Base-by-base conservation (phyloP, 805 yeast species). In the Cyberlindnera nakhonratchasimensis region DNA sequence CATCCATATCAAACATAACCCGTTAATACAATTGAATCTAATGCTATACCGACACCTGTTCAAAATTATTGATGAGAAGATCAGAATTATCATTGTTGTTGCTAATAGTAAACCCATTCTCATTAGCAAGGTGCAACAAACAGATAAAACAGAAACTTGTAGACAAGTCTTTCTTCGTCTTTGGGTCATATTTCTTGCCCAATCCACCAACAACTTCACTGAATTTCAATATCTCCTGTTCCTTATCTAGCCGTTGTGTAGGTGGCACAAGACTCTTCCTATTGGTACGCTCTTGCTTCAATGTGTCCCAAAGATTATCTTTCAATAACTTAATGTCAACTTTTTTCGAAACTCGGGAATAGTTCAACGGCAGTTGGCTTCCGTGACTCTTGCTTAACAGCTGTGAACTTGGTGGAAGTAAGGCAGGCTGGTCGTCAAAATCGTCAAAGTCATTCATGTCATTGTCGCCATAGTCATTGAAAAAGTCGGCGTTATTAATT, bases 121-220 rank as follows among this genome's bases (percentile, higher is more conserved):
- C 96, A 59, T 89, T 88, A 11, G 96, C 95, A 47, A 88, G 67
- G 64, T 88, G 96, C 24, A 88, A 64, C 55, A 87, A 65, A 55
- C 96, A 86, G 42, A 88, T 86, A 54, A 88, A 88, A 54, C 86
- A 85, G 60, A 85, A 85, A 65, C 95, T 83, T 1, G 96, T 87
- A 1, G 95, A 83, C 4, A 89, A 60, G 39, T 88, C 95, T 34
- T 71, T 74, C 48, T 71, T 66, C 22, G 79, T 72, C 30, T 74
- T 77, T 8, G 69, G 60, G 2, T 75, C 69, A 58, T 89, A 88
- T 58, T 68, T 69, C 4, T 62, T 58, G 18, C 68, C 67, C 18
- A 83, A 67, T n/a, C 69, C 71, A 5, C 62, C 62, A 3, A 81
- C 77, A 22, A 82, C 66, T 13, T 70, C 69, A 4, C 76, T 65